Percentiles rank a stretch among this genome's conserved stretches.
These are phyloP conservation scores for Candida sp. DNA, from an alignment of 1,139 yeast species.

Conservation along the genomic window DNA sequence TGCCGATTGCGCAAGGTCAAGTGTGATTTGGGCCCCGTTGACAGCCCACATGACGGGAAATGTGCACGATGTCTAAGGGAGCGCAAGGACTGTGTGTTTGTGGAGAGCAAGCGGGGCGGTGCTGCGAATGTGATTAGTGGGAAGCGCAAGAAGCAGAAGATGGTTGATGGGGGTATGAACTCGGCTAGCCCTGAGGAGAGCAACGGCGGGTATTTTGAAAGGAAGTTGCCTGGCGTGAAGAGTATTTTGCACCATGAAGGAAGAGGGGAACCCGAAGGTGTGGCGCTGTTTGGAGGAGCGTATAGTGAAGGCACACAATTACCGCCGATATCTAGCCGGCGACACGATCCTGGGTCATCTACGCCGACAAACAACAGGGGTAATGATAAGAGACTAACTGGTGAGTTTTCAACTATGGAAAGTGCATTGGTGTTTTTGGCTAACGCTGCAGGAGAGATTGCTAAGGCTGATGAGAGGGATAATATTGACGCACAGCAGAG, in stretches of 20 bases:
- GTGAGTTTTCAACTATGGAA: conserved; percentile 54
- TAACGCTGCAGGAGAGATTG: conserved; percentile 75
- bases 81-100: conserved; percentile 79
- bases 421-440: conserved; percentile 76
- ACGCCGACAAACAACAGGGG: not conserved
- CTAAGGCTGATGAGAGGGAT: conserved; percentile 68
- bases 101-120: conserved; percentile 66
- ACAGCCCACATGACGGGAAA: conserved; percentile 78
- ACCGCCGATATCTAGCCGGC: conserved; percentile 2
- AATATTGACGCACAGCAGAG: conserved; percentile 66
- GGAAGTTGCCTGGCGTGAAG: conserved; percentile 10
- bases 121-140: conserved; percentile 50
- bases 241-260: conserved; percentile 7
- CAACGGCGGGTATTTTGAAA: not conserved
- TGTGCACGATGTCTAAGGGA: conserved; percentile 88
- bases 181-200: not conserved
- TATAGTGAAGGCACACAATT: not conserved
- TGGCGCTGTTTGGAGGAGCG: too few relatives aligned
- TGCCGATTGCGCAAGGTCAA: conserved; percentile 86
- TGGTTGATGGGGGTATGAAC: not conserved
- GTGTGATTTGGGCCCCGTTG: conserved; percentile 82
- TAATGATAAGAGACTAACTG: not conserved
- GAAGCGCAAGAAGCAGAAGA: conserved; percentile 21
- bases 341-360: not conserved
- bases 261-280: too few relatives aligned